These are phyloP conservation scores for Volvox reticuliferus DNA, from an alignment of 139 green algal genomes.

Conservation along the genomic window DNA sequence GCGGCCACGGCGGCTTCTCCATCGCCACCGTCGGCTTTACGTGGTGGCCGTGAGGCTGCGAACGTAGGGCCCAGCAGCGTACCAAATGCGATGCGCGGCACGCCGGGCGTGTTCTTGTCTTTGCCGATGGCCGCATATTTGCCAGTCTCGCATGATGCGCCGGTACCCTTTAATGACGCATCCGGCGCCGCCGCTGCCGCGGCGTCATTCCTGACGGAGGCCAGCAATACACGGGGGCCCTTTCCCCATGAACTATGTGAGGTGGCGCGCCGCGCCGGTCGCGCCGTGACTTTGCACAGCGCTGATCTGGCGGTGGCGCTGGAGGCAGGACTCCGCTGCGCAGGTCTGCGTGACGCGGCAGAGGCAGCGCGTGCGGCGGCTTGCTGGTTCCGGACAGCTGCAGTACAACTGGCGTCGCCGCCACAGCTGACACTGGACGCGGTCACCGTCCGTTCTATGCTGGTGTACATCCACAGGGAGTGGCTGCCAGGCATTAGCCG, in stretches of 20 bases:
- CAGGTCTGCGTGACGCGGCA: constrained; percentile 49
- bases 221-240: not conserved
- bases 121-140: constrained; percentile 31
- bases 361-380: constrained; percentile 46
- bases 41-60: not conserved
- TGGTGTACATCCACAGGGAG: constrained; percentile 28
- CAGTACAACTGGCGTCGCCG: constrained; percentile 47
- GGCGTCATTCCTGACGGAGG: constrained; percentile 29
- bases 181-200: not conserved
- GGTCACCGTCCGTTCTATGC: not conserved
- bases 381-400: constrained; percentile 33
- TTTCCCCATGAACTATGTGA: constrained; percentile 44
- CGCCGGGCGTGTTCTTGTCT: constrained; percentile 46
- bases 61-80: not conserved
- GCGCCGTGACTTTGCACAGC: constrained; percentile 37
- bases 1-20: not conserved
- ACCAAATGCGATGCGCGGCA: not conserved
- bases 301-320: constrained; percentile 41
- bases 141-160: constrained; percentile 23
- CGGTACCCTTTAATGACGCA: not conserved
- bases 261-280: constrained; percentile 16
- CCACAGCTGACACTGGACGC: constrained; percentile 43
- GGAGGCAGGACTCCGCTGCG: constrained; percentile 51
- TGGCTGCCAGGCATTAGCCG: not conserved
- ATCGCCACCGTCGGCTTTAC: not conserved